phyloP scores from a whole-genome alignment of 129 eudicot genomes.

The Lactuca saligna region DNA sequence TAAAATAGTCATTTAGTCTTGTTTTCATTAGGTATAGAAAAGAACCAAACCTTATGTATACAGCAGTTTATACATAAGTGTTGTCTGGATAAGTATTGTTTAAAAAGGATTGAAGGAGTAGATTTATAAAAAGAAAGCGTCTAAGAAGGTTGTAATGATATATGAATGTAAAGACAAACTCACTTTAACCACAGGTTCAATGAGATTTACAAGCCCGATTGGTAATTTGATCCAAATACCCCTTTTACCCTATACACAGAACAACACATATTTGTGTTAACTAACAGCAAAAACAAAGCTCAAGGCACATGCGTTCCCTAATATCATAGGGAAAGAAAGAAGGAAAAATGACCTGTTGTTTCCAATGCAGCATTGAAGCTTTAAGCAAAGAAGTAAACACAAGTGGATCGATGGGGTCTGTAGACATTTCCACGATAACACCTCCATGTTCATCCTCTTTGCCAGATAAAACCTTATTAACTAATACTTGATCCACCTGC shows the following conservation, averaged over 20 bases:
- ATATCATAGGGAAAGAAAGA: background rate
- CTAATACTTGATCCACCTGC: constrained; percentile 17
- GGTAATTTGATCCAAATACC: constrained; percentile 83
- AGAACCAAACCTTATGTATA: no score
- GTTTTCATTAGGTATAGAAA: no score
- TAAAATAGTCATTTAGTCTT: no score
- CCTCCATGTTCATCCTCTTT: constrained; percentile 65
- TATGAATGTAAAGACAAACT: background rate
- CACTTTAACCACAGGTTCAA: constrained; percentile 72
- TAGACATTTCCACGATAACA: constrained; percentile 63
- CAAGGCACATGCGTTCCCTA: no score
- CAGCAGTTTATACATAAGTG: no score
- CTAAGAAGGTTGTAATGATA: background rate
- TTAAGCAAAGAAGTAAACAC: constrained; percentile 47
- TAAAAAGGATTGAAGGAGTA: no score
- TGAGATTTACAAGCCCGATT: constrained; percentile 68
- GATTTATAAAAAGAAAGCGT: no score
- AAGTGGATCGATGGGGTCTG: constrained; percentile 48
- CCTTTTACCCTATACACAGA: constrained; percentile 62
- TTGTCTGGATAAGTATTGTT: no score
- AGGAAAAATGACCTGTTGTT: constrained; percentile 40
- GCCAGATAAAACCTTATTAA: constrained; percentile 28
- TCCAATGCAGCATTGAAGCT: constrained; percentile 71
- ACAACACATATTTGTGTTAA: constrained; percentile 1
- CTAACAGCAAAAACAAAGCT: background rate